phyloP scores from a whole-genome alignment of 1,284 basidiomycete species.

The Cronartium quercuum region DNA sequence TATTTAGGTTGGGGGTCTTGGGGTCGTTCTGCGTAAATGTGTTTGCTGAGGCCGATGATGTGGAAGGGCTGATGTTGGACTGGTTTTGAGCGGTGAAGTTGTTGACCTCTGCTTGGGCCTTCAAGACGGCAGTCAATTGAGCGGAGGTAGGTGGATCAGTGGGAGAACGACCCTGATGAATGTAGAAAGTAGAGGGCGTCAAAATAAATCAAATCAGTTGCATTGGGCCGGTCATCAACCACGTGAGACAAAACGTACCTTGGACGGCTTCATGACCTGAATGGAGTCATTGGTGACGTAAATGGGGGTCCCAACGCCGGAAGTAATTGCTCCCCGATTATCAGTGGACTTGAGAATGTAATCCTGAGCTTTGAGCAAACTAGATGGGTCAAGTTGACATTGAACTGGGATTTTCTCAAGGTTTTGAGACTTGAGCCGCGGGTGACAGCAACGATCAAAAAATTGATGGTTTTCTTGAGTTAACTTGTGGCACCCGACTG shows the following conservation, averaged over 20 bases:
- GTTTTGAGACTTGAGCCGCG: constrained; percentile 5
- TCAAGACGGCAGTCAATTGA: neutral
- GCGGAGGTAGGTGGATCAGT: neutral
- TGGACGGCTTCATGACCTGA: neutral
- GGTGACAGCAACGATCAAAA: constrained; percentile 30
- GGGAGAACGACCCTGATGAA: neutral
- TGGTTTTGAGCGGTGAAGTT: neutral
- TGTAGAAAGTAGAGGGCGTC: neutral
- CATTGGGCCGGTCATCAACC: no score
- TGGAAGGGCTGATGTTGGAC: no score
- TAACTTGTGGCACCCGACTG: constrained; percentile 13
- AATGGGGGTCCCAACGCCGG: constrained; percentile 14
- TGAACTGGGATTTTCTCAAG: constrained; percentile 22
- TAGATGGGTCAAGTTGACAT: constrained; percentile 19
- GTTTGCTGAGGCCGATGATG: neutral
- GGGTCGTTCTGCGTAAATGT: no score
- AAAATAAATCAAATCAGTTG: no score
- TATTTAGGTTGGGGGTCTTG: no score
- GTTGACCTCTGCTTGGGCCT: neutral
- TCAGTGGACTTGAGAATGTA: constrained; percentile 23
- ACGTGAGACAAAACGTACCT: no score
- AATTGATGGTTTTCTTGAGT: constrained; percentile 10
- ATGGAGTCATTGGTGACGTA: constrained; percentile 25
- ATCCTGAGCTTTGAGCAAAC: constrained; percentile 13
- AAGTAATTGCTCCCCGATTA: constrained; percentile 1